Percentiles rank a stretch among this genome's conserved stretches.
These are phyloP conservation scores for Zymoseptoria pseudotritici DNA, from an alignment of 2,329 filamentous ascomycete species.

Conservation along the genomic window DNA sequence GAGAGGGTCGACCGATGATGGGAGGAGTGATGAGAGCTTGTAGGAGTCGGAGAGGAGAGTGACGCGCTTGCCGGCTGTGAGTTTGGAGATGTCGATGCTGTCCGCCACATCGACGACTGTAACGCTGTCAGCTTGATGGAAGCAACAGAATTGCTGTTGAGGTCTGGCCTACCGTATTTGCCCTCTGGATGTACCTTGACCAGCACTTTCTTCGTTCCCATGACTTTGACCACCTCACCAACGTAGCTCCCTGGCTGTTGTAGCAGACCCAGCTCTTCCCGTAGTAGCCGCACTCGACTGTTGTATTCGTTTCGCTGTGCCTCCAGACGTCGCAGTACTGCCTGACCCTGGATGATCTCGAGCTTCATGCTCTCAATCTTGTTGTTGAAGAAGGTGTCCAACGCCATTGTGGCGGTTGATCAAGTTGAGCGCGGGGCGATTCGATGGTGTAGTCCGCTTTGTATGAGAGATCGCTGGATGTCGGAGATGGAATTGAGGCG, in stretches of 20 bases:
- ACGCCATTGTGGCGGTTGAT: constrained; percentile 66
- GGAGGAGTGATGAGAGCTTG: constrained; percentile 97
- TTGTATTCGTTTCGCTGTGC: constrained; percentile 99
- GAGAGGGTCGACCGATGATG: constrained; percentile 93
- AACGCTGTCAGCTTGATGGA: not conserved
- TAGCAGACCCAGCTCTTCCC: constrained; percentile 89
- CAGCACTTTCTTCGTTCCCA: constrained; percentile 98
- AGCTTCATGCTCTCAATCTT: constrained; percentile 99
- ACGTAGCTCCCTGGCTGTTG: constrained; percentile 98
- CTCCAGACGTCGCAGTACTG: constrained; percentile 86
- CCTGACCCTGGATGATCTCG: constrained; percentile 98
- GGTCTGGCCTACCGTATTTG: constrained; percentile 75
- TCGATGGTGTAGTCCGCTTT: not conserved
- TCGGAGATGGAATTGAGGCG: not conserved
- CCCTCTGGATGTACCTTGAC: constrained; percentile 99
- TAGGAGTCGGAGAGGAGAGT: constrained; percentile 95
- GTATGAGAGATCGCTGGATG: not conserved
- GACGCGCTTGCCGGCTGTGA: constrained; percentile 95
- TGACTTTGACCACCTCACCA: constrained; percentile 99
- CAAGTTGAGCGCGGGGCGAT: not conserved
- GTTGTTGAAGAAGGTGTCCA: constrained; percentile 99
- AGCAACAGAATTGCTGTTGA: not conserved
- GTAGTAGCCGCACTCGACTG: constrained; percentile 85
- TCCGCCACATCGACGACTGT: constrained; percentile 93
- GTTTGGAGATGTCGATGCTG: constrained; percentile 86